These are phyloP conservation scores for Xylaria arbuscula DNA, from an alignment of 2,329 filamentous ascomycete species.

Conservation along the genomic window DNA sequence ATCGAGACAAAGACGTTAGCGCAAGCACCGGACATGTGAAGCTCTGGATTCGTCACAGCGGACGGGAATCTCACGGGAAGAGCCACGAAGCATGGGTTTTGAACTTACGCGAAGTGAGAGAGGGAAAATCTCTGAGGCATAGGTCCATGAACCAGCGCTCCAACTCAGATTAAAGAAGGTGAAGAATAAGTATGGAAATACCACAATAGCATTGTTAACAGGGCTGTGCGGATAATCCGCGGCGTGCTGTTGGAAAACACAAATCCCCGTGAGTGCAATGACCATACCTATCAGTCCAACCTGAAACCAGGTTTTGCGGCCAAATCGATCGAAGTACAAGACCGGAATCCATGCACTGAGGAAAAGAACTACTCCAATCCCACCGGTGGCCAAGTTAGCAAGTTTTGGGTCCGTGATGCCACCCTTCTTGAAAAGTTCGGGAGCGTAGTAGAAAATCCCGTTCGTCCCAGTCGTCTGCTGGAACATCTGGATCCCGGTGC, in stretches of 20 bases:
- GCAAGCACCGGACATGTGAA: background rate
- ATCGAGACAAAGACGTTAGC: background rate
- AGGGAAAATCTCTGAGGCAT: conserved; percentile 50
- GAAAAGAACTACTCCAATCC: conserved; percentile 48
- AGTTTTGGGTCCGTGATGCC: conserved; percentile 44
- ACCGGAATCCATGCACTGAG: conserved; percentile 49
- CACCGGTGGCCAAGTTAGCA: conserved; percentile 48
- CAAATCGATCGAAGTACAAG: conserved; percentile 49
- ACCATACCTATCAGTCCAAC: conserved; percentile 48
- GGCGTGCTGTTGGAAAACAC: conserved; percentile 46
- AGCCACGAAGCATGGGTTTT: background rate
- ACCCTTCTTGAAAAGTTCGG: conserved; percentile 45
- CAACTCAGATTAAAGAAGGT: conserved; percentile 50
- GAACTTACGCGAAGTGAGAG: conserved; percentile 45
- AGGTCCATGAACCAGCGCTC: conserved; percentile 49
- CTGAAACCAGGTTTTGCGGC: conserved; percentile 49
- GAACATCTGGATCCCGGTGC: conserved; percentile 47
- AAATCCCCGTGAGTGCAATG: conserved; percentile 45
- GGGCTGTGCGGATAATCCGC: conserved; percentile 43
- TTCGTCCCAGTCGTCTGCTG: conserved; percentile 49
- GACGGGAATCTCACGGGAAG: background rate
- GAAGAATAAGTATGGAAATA: conserved; percentile 49
- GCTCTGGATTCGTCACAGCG: background rate
- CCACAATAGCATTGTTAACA: conserved; percentile 46
- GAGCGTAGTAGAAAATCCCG: conserved; percentile 49